Conservation (phyloP, 140 eudicot genomes). For the Eryngium alpinum region DNA sequence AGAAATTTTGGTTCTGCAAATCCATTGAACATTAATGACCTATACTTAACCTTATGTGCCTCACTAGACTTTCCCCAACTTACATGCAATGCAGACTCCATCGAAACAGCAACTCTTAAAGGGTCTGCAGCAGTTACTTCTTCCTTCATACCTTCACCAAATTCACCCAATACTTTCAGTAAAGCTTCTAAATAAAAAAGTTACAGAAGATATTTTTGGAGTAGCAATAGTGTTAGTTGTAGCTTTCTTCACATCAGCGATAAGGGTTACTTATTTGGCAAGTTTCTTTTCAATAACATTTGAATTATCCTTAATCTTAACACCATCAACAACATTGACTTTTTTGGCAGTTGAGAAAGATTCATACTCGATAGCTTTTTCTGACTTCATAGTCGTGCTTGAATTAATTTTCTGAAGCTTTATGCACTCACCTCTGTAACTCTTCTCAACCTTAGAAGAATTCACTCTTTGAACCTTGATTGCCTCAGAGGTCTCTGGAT, state of each 20-base stretch:
- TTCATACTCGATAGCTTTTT: conserved; percentile 20
- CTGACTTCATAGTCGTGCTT: conserved; percentile 17
- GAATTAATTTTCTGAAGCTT: conserved; percentile 19
- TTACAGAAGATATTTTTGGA: conserved; percentile 56
- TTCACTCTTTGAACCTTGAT: conserved; percentile 37
- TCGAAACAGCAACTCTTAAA: conserved; percentile 57
- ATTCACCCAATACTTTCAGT: conserved; percentile 52
- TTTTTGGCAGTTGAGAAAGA: conserved; percentile 32
- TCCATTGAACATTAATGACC: conserved; percentile 83
- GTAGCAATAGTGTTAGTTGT: conserved; percentile 28
- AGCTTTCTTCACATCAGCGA: conserved; percentile 19
- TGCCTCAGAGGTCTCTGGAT: conserved; percentile 14
- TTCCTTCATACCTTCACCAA: conserved; percentile 41
- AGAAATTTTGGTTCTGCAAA: conserved; percentile 66
- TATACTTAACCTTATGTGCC: conserved; percentile 56
- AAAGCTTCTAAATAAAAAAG: too few relatives aligned
- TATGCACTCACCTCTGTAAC: conserved; percentile 8
- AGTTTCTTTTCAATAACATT: conserved; percentile 19
- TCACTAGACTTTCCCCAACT: conserved; percentile 72
- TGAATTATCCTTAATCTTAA: conserved; percentile 19
- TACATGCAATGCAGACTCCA: conserved; percentile 77
- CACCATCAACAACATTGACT: conserved; percentile 24
- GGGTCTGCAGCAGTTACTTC: conserved; percentile 55
- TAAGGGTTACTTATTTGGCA: conserved; percentile 33
- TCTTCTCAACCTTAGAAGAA: conserved; percentile 39